phyloP scores from a whole-genome alignment of 352 stramenopile genomes.

The Phytopythium sindhum region DNA sequence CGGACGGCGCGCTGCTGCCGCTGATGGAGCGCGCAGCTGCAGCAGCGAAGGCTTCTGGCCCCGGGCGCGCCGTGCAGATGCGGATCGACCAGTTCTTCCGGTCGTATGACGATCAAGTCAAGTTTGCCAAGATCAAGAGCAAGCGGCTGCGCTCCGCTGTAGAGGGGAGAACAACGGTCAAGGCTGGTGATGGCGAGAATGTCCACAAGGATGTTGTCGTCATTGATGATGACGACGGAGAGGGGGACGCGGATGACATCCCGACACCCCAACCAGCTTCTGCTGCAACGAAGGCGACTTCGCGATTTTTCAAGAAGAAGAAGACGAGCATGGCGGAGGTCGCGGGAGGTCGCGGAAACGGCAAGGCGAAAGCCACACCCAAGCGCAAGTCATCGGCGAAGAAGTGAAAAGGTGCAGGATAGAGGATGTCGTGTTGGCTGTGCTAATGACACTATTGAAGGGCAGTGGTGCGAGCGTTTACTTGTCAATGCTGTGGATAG shows the following conservation, averaged over 20 bases:
- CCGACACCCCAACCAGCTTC: background rate
- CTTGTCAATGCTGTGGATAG: conserved; percentile 7
- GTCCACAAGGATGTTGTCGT: conserved; percentile 17
- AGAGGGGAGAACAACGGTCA: conserved; percentile 20
- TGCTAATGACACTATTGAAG: background rate
- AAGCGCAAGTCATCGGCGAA: conserved; percentile 6
- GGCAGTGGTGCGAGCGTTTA: background rate
- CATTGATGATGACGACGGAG: background rate
- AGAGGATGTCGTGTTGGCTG: background rate
- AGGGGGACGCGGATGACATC: background rate
- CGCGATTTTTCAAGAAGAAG: conserved; percentile 8
- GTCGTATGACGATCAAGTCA: conserved; percentile 94
- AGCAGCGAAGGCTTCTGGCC: conserved; percentile 14
- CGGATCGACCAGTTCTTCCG: conserved; percentile 96
- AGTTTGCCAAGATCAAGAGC: conserved; percentile 91
- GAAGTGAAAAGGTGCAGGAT: background rate
- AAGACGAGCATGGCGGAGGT: conserved; percentile 7
- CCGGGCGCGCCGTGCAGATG: conserved; percentile 68
- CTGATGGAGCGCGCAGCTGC: conserved; percentile 66
- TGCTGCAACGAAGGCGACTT: background rate
- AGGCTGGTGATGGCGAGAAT: conserved; percentile 6
- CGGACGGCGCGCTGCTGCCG: conserved; percentile 86
- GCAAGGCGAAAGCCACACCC: background rate
- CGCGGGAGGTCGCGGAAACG: background rate
- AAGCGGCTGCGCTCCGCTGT: conserved; percentile 88